Evolutionary conservation across 345 rosid genomes (phyloP).

Genomic region (Linum tenue): DNA sequence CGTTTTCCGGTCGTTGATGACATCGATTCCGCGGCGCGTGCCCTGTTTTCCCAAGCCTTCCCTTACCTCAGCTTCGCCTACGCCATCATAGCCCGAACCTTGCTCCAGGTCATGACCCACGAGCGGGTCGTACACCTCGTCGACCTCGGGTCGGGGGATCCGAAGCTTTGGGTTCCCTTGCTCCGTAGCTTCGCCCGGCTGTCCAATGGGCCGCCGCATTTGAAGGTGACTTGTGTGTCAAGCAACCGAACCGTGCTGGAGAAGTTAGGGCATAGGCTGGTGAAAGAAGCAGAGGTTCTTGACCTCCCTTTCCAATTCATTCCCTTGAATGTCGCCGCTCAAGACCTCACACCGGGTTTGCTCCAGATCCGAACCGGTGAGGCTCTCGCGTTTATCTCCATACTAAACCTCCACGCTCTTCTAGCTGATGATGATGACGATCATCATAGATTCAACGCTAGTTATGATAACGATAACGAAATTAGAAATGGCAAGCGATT

Average conservation of each 20-base stretch:
- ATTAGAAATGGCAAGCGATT: slow-evolving; percentile 30
- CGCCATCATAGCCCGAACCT: slow-evolving; percentile 17
- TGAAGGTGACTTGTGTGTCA: slow-evolving; percentile 35
- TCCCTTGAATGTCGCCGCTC: slow-evolving; percentile 23
- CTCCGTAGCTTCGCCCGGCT: slow-evolving; percentile 26
- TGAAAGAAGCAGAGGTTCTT: slow-evolving; percentile 34
- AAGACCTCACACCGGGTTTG: slow-evolving; percentile 28
- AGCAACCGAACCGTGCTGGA: slow-evolving; percentile 16
- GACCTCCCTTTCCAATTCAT: slow-evolving; percentile 37
- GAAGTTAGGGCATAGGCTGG: slow-evolving; percentile 26
- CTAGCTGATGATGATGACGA: slow-evolving; percentile 42
- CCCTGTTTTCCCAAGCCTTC: slow-evolving; percentile 17
- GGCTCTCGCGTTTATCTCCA: slow-evolving; percentile 33
- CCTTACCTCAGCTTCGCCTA: slow-evolving; percentile 30
- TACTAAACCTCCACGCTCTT: slow-evolving; percentile 35
- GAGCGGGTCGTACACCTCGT: slow-evolving; percentile 34
- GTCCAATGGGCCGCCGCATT: slow-evolving; percentile 20
- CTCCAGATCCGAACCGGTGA: slow-evolving; percentile 32
- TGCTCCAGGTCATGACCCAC: slow-evolving; percentile 20
- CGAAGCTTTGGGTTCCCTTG: slow-evolving; percentile 28
- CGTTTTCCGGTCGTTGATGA: neutral
- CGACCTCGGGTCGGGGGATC: slow-evolving; percentile 37
- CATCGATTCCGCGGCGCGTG: neutral
- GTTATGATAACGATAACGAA: slow-evolving; percentile 1
- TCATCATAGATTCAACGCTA: slow-evolving; percentile 33